Evolutionary conservation across 805 yeast species (phyloP), one percentile per base, ranked within the genome.

Genomic region (Barnettozyma vustinii): DNA sequence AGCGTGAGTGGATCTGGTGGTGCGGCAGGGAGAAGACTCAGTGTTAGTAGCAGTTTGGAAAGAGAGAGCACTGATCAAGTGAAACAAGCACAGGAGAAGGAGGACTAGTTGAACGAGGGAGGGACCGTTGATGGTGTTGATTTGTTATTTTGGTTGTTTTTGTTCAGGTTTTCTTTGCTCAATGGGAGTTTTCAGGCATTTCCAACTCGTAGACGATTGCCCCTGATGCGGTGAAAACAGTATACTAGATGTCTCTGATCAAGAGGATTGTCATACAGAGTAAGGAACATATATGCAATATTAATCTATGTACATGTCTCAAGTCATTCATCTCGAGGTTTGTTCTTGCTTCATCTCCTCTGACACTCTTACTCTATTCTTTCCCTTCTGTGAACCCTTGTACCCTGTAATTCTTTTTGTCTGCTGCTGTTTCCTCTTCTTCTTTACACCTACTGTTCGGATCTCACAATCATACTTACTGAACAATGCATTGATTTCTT

Each of bases 1-100:
- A 76, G 83, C 5, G 75, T 81, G 26, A 76, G 83, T 57, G 39
- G 58, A 54, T 73, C 42, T n/a, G 40, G 82, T 56, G 39, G 58
- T 55, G 73, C 35, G 12, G 42, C 39, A 4, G 51, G 51, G 9
- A 44, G 51, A 41, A 48, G 51, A 44, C 36, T 44, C 20, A 48
- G 51, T 48, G 47, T 48, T 5, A 48, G 45, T 23, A 44, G 48
- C 27, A 25, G 45, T 13, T 19, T 48, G 12, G 51, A 48, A 21
- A 48, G 16, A 16, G 51, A 48, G 21, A 48, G 47, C 23, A 48
- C 51, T 3, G 37, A 48, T 12, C 40, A 44, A n/a, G 45, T 35
- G 18, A 37, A 16, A 35, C 43, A 40, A 23, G 36, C 32, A 9
- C 23, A 20, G 23, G 25, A 45, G 18, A 42, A 32, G 39, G 39